Conservation (phyloP, 371 early-diverging fungal genomes). For the Parasitella parasitica region DNA sequence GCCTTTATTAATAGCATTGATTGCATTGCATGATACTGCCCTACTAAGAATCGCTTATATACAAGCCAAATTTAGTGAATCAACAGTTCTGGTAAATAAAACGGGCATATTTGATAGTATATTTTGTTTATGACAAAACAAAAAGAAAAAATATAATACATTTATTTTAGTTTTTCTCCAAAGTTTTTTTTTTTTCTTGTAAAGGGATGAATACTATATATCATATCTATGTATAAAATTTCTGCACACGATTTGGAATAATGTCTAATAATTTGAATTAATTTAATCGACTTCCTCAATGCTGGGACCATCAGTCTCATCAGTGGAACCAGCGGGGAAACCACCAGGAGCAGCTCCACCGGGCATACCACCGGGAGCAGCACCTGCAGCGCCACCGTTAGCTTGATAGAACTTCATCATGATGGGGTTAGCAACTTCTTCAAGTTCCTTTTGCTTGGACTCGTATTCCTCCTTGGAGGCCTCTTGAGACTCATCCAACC, state of each 20-base stretch:
- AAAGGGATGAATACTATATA: neutral
- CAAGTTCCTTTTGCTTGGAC: conserved; percentile 83
- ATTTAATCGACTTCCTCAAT: conserved; percentile 55
- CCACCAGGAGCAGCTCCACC: conserved; percentile 65
- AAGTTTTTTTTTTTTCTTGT: neutral
- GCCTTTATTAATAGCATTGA: too few relatives aligned
- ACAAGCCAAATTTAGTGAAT: too few relatives aligned
- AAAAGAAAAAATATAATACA: neutral
- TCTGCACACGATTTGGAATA: neutral
- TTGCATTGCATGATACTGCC: too few relatives aligned
- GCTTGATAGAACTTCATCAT: conserved; percentile 75
- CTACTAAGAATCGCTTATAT: too few relatives aligned
- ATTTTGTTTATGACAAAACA: neutral
- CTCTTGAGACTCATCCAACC: conserved; percentile 83
- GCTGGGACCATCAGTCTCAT: conserved; percentile 58
- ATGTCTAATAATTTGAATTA: conserved; percentile 3
- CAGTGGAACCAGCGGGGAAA: conserved; percentile 63
- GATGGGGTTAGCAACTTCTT: conserved; percentile 88
- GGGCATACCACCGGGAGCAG: conserved; percentile 80
- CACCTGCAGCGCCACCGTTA: conserved; percentile 70
- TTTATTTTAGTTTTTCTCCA: neutral
- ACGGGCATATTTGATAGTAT: too few relatives aligned
- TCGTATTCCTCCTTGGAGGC: conserved; percentile 92
- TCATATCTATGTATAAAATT: neutral
- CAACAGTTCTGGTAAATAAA: too few relatives aligned